phyloP scores from a whole-genome alignment of 1,284 basidiomycete genomes.

The Cerrena zonata region DNA sequence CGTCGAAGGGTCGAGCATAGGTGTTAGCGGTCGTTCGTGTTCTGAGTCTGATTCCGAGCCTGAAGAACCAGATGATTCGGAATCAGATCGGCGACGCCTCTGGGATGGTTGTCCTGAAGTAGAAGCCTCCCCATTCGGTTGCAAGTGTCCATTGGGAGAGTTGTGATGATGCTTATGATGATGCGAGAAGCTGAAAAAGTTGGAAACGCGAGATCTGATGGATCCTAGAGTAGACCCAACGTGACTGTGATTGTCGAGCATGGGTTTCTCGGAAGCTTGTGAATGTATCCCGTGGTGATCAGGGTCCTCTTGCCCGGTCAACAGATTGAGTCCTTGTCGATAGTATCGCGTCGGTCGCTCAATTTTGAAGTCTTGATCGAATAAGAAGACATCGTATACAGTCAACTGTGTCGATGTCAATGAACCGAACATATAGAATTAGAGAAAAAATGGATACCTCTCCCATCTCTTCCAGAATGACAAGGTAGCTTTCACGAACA shows the following conservation, averaged over 20 bases:
- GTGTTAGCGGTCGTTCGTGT: conserved; percentile 33
- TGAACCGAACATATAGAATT: neutral
- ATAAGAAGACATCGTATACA: conserved; percentile 90
- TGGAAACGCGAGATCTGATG: conserved; percentile 45
- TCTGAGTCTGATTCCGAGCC: conserved; percentile 4
- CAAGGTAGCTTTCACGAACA: conserved; percentile 88
- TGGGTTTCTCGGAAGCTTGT: conserved; percentile 18
- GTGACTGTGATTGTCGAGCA: conserved; percentile 21
- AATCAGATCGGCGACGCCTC: conserved; percentile 17
- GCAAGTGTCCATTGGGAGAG: neutral
- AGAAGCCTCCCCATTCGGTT: neutral
- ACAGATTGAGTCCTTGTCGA: conserved; percentile 66
- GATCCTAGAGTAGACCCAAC: conserved; percentile 28
- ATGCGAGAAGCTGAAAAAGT: conserved; percentile 32
- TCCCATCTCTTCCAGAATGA: conserved; percentile 83
- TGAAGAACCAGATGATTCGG: conserved; percentile 10
- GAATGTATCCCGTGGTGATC: conserved; percentile 16
- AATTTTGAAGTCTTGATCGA: conserved; percentile 87
- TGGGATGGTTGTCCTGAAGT: conserved; percentile 1
- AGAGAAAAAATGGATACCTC: conserved; percentile 48
- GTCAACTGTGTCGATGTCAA: conserved; percentile 43
- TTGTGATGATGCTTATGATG: conserved; percentile 5
- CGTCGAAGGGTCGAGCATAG: conserved; percentile 72
- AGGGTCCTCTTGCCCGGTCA: conserved; percentile 31
- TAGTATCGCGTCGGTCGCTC: conserved; percentile 74